Evolutionary conservation across 169 alveolate genomes (phyloP).

Genomic region (Plasmodium ovale): DNA sequence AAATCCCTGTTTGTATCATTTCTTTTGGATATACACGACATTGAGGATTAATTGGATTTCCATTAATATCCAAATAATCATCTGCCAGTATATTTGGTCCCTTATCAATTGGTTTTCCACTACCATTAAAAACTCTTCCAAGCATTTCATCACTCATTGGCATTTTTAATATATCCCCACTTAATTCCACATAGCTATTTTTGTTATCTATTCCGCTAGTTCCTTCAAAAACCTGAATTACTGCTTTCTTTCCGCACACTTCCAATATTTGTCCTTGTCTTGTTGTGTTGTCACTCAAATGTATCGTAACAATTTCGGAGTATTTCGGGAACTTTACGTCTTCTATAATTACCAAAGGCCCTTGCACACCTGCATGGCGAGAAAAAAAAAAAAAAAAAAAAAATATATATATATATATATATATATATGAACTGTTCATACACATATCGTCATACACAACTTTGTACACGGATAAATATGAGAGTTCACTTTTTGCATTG

Average conservation of each 20-base stretch:
- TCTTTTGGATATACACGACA: conserved; percentile 99
- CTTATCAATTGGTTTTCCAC: conserved; percentile 99
- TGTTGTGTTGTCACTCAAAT: conserved; percentile 97
- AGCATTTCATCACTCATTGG: conserved; percentile 99
- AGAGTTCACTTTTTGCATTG: no score
- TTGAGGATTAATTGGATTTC: conserved; percentile 98
- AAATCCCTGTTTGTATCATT: conserved; percentile 99
- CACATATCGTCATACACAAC: neutral
- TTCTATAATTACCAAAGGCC: conserved; percentile 99
- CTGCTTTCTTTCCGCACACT: conserved; percentile 97
- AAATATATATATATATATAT: conserved; percentile 13
- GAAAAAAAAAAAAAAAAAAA: neutral
- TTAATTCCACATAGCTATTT: conserved; percentile 97
- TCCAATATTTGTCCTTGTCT: conserved; percentile 99
- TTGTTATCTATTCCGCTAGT: conserved; percentile 99
- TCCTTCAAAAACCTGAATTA: conserved; percentile 99
- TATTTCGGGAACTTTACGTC: conserved; percentile 99
- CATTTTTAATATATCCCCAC: conserved; percentile 99
- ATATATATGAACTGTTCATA: no score
- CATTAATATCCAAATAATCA: conserved; percentile 96
- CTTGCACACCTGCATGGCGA: conserved; percentile 92
- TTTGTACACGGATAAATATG: neutral
- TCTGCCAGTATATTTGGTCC: conserved; percentile 99
- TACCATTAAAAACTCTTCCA: conserved; percentile 99
- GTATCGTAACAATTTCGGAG: conserved; percentile 97